Evolutionary conservation across 2,329 filamentous ascomycete genomes (phyloP), one percentile per base, ranked within the genome.

Genomic region (Neobulgaria alba): DNA sequence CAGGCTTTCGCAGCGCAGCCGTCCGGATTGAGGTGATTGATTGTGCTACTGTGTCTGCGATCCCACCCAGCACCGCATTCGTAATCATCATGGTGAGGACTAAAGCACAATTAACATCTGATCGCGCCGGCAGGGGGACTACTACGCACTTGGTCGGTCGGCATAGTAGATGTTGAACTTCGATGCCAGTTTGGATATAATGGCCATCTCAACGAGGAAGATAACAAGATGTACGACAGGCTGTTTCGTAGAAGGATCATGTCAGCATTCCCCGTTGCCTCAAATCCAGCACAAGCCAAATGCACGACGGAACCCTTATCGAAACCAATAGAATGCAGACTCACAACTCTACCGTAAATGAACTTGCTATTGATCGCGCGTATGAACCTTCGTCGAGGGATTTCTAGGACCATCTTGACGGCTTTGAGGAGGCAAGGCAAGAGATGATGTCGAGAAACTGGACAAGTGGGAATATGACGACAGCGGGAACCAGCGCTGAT

Each of bases 61-160:
- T 82, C 55, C 92, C 92, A 67, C 87, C 88, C 44, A 98, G 79
- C 42, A 96, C 82, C 52, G 92, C 85, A 68, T 98, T 98, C 62
- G 90, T 95, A 60, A 95, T 86, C 90, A 98, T 98, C 65, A 94
- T 98, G 48, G 92, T 98, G 57, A 98, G 77, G 31, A 98, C 85
- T 85, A 60, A 17, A 4, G 20, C 21, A 29, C 18, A 20, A 39
- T 50, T 42, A 49, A 48, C 35, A 41, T 33, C 17, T 30, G 14
- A n/a, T n/a, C 2, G 36, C n/a, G 12, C 18, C 29, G 14, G 16
- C 17, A 8, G 30, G 16, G 14, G 16, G 16, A 23, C n/a, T 31
- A 17, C 36, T 38, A 61, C 73, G 52, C 72, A 89, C 85, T 71
- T 58, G 90, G 92, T 59, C 85, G 84, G 59, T 88, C 81, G 52